Base-by-base conservation (phyloP, 495 filamentous ascomycete species). In the Cladorrhinum samala region DNA sequence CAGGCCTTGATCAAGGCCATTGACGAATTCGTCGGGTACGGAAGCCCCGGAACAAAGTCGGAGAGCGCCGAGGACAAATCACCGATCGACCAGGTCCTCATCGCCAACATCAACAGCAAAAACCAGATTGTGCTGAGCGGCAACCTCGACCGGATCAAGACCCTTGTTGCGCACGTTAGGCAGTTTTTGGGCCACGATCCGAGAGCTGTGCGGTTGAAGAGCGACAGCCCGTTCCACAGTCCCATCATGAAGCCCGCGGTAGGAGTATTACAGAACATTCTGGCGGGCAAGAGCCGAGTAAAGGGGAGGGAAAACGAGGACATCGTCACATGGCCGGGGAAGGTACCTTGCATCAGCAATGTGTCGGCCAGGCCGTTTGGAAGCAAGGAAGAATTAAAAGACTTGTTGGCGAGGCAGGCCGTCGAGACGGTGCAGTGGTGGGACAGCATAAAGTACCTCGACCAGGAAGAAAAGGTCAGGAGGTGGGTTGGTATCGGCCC, bases 111-210 rank as follows among this genome's bases (percentile, higher is more conserved):
- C 69, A 98, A 98, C 69, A 85, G 82, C 58, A 93, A 89, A 69
- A 95, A 94, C 61, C 93, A 98, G 67, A 94, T 98, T 61, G 93
- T 98, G 50, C 74, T 98, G 30, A 91, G 86, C 57, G 93, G 93
- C 2, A 93, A 83, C 65, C 83, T 97, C 39, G 84, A 87, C 59
- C 76, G 83, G 51, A 96, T 97, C 64, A 86, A 84, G 59, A 83
- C 84, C 27, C 83, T 96, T n/a, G 69, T 96, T 19, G 83, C 89
- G 13, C 90, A 98, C 63, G 75, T 98, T 50, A 77, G 93, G 45
- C 89, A 95, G 63, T 98, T 96, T 66, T 81, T 87, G 23, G 93
- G 93, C 6, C 91, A 96, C 59, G 93, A 97, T 68, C 93, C 93
- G 8, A 76, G 93, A 42, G 87, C 89, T 11, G 89, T 98, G 51